phyloP scores from a whole-genome alignment of 495 filamentous ascomycete species.

The Usnea hakonensis region DNA sequence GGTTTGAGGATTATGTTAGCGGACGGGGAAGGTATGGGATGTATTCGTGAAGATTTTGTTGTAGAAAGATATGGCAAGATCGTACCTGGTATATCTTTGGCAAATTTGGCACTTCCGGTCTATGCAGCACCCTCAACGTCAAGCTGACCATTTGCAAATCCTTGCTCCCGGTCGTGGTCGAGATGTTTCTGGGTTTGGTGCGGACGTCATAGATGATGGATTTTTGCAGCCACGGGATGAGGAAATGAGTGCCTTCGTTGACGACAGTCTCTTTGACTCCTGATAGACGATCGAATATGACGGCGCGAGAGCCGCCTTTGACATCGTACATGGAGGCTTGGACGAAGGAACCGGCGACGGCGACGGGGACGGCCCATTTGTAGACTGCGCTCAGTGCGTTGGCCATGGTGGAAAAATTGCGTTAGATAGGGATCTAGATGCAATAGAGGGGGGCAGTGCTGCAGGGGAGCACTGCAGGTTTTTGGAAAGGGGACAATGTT shows the following conservation, averaged over 20 bases:
- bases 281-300: slow-evolving; percentile 93
- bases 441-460: neutral
- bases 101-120: slow-evolving; percentile 84
- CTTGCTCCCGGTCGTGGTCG: slow-evolving; percentile 97
- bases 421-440: neutral
- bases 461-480: neutral
- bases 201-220: slow-evolving; percentile 96
- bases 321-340: slow-evolving; percentile 92
- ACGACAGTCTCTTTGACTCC: slow-evolving; percentile 89
- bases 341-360: slow-evolving; percentile 51
- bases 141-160: slow-evolving; percentile 99
- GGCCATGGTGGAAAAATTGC: slow-evolving; percentile 43
- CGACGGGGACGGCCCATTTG: slow-evolving; percentile 62
- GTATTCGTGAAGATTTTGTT: too few relatives aligned
- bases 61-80: neutral
- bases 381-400: slow-evolving; percentile 55
- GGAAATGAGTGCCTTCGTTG: slow-evolving; percentile 95
- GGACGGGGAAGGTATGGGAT: neutral
- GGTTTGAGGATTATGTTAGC: slow-evolving; percentile 23
- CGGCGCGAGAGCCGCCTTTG: slow-evolving; percentile 82
- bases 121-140: slow-evolving; percentile 90
- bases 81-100: slow-evolving; percentile 98
- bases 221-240: slow-evolving; percentile 92
- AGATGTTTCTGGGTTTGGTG: slow-evolving; percentile 93
- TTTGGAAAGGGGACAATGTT: slow-evolving; percentile 7